Evolutionary conservation across 768 basidiomycete genomes (phyloP), one percentile per base, ranked within the genome.

Genomic region (Pleurotus tuber-regium): DNA sequence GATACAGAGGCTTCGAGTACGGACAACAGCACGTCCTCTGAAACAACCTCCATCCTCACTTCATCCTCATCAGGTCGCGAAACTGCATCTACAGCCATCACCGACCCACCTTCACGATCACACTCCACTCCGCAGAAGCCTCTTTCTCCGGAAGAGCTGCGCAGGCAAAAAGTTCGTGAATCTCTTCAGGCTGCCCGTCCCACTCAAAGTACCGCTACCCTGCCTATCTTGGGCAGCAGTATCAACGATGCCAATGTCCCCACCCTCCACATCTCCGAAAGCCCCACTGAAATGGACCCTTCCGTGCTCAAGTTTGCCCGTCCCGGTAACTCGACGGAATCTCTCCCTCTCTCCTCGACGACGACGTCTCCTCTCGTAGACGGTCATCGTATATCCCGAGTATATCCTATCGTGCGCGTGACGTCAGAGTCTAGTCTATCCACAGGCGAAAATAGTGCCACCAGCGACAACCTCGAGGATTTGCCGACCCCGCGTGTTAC

Each of bases 281-380:
- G 77, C 52, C 75, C 77, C 2, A 55, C 61, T 12, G 75, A 87
- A 61, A 80, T 85, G 77, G 87, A 91, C 61, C 83, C 82, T 5
- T 87, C 86, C 12, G 92, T 94, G 30, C 70, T 87, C 58, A 73
- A 72, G 14, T 85, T 93, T 66, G 87, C 83, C 19, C 79, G 92
- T 42, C 89, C 92, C 12, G 84, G 78, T 9, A 76, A 80, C 46
- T 88, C 86, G 10, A 92, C 91, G 5, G 89, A 90, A 70, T 82
- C 81, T 54, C 70, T 89, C 8, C 79, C 78, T 2, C 44, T 64
- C 19, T 59, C 51, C 35, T 59, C 58, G 14, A 48, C 29, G 31
- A 38, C 54, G 51, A 36, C 48, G 54, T 49, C 55, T 51, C 46
- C 46, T 19, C 46, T 48, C 46, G 12, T 50, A 5, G 36, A 50